Base-by-base conservation (phyloP, 768 basidiomycete species). In the Arthromyces matolae region DNA sequence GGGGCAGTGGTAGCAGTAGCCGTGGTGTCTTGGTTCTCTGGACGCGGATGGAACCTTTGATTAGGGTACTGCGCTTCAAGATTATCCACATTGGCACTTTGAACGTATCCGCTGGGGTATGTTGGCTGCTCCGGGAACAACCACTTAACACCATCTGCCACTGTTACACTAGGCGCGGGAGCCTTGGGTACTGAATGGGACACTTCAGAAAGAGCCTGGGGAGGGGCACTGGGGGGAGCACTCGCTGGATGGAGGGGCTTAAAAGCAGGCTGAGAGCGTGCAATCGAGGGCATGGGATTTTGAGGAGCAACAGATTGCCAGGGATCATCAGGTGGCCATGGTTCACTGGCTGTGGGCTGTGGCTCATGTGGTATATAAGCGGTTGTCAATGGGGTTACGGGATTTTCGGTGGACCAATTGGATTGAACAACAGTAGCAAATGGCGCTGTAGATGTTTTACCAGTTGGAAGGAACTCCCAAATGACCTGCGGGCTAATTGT, bases 91-190 rank as follows among this genome's bases (percentile, higher is more conserved):
- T 43, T 39, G 14, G 23, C 48, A 8, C 54, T 48, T 19, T 45
- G 44, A 22, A 59, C 58, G 34, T 54, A 56, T 16, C 55, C 58
- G 16, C 39, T 45, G 1, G 55, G 55, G 37, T 33, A 59, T 8
- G 46, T 43, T 31, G 47, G 45, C 13, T 50, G 42, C 3, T 3
- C n/a, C 16, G 48, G n/a, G 13, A 23, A 9, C 14, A 49, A 43
- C 5, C 9, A 35, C 13, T 31, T 27, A n/a, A 6, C 31, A 1
- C 28, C 42, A 32, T 43, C 34, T 35, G 13, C n/a, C n/a, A n/a
- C n/a, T n/a, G n/a, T n/a, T n/a, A n/a, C n/a, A n/a, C n/a, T n/a
- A n/a, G n/a, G n/a, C n/a, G n/a, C n/a, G n/a, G n/a, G n/a, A n/a
- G n/a, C n/a, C n/a, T n/a, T n/a, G n/a, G n/a, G n/a, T n/a, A n/a